Evolutionary conservation across 352 stramenopile genomes (phyloP).

Genomic region (Pythium vanterpoolii): DNA sequence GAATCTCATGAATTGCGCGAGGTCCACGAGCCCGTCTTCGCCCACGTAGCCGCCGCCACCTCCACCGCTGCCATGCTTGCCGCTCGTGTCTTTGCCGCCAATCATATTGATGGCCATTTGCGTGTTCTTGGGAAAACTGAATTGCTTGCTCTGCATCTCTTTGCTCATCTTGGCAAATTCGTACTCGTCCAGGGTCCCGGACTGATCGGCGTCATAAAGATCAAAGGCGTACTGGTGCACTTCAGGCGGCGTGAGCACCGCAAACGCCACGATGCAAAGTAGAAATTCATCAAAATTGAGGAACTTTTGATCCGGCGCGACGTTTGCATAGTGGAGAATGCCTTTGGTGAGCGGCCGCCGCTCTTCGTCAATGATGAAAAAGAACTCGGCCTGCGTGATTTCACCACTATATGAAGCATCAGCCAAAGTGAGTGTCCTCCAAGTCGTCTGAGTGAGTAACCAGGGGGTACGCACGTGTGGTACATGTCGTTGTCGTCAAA

Average conservation of each 20-base stretch:
- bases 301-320: slow-evolving; percentile 44
- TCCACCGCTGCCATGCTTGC: slow-evolving; percentile 17
- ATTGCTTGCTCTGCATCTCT: slow-evolving; percentile 65
- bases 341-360: slow-evolving; percentile 47
- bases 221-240: slow-evolving; percentile 72
- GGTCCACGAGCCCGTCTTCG: slow-evolving; percentile 22
- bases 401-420: slow-evolving; percentile 40
- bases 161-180: slow-evolving; percentile 64
- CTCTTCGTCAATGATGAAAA: slow-evolving; percentile 68
- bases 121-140: slow-evolving; percentile 64
- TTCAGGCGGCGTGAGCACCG: slow-evolving; percentile 56
- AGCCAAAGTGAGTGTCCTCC: not conserved
- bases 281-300: slow-evolving; percentile 67
- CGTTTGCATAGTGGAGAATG: slow-evolving; percentile 42
- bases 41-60: slow-evolving; percentile 15
- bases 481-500: slow-evolving; percentile 78
- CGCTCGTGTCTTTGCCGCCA: slow-evolving; percentile 22
- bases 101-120: slow-evolving; percentile 52
- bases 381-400: slow-evolving; percentile 72
- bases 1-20: slow-evolving; percentile 26
- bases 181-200: slow-evolving; percentile 48
- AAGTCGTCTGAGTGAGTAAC: not conserved
- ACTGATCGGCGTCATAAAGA: slow-evolving; percentile 62
- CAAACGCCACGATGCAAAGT: slow-evolving; percentile 54
- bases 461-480: slow-evolving; percentile 41